Evolutionary conservation across 768 basidiomycete species (phyloP).

Genomic region (Podaxis sp.): DNA sequence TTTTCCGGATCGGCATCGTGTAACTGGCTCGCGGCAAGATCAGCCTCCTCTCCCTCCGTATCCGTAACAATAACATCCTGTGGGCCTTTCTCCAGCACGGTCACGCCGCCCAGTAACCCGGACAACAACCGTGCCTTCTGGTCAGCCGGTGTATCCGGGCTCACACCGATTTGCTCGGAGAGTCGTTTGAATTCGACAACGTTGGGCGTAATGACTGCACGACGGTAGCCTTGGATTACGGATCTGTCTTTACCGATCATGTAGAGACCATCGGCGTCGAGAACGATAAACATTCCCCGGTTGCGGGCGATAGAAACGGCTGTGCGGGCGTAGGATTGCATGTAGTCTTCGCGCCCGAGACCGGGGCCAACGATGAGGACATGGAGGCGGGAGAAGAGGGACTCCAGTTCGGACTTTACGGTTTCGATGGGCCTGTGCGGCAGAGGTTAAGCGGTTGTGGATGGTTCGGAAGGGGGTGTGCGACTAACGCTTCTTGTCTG

Average conservation of each 20-base stretch:
- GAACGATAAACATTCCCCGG: constrained; percentile 83
- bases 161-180: constrained; percentile 70
- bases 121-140: constrained; percentile 75
- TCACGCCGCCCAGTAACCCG: constrained; percentile 76
- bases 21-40: constrained; percentile 42
- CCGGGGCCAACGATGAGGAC: constrained; percentile 94
- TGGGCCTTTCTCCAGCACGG: constrained; percentile 86
- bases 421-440: constrained; percentile 43
- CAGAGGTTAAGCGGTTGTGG: background rate
- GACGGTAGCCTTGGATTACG: constrained; percentile 80
- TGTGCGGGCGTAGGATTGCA: constrained; percentile 79
- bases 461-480: background rate
- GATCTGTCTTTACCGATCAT: constrained; percentile 74
- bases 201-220: constrained; percentile 92
- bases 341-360: constrained; percentile 86
- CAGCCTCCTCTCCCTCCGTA: constrained; percentile 55
- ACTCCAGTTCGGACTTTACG: constrained; percentile 55
- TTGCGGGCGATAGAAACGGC: constrained; percentile 74
- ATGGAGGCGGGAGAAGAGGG: constrained; percentile 83
- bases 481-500: constrained; percentile 57
- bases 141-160: constrained; percentile 46
- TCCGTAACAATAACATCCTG: constrained; percentile 82
- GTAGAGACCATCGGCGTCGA: constrained; percentile 93
- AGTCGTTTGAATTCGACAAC: constrained; percentile 89
- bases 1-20: constrained; percentile 45